Conservation (phyloP, 495 filamentous ascomycete species). For the Neohortaea acidophila region DNA sequence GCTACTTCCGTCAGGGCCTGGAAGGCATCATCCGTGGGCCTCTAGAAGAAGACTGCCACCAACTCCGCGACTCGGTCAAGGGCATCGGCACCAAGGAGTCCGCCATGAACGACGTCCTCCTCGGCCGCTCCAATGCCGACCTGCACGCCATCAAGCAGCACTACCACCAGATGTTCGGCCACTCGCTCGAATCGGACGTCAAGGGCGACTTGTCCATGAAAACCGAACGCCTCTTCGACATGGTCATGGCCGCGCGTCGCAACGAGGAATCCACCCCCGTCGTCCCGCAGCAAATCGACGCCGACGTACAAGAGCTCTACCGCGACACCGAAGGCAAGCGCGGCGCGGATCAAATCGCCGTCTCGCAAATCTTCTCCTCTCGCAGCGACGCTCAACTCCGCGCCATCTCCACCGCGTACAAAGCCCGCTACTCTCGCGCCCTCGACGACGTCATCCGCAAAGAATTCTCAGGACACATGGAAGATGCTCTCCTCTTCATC, state of each 20-base stretch:
- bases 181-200: constrained; percentile 51
- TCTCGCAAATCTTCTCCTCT: constrained; percentile 58
- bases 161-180: constrained; percentile 50
- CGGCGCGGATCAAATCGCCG: constrained; percentile 59
- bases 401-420: constrained; percentile 59
- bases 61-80: constrained; percentile 49
- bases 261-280: constrained; percentile 62
- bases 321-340: constrained; percentile 48
- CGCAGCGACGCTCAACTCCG: constrained; percentile 65
- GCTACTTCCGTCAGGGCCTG: constrained; percentile 55
- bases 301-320: constrained; percentile 57
- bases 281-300: constrained; percentile 51
- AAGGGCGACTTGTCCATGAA: constrained; percentile 66
- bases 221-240: constrained; percentile 65
- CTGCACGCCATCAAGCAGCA: constrained; percentile 61
- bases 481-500: constrained; percentile 65
- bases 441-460: constrained; percentile 58
- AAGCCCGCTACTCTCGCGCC: constrained; percentile 43
- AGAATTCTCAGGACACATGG: constrained; percentile 87
- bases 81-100: constrained; percentile 76
- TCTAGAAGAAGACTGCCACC: constrained; percentile 50
- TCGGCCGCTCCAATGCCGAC: constrained; percentile 72
- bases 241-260: constrained; percentile 54
- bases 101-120: constrained; percentile 70
- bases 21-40: constrained; percentile 64